phyloP scores from a whole-genome alignment of 2,329 filamentous ascomycete genomes.

The Fusarium sp. region DNA sequence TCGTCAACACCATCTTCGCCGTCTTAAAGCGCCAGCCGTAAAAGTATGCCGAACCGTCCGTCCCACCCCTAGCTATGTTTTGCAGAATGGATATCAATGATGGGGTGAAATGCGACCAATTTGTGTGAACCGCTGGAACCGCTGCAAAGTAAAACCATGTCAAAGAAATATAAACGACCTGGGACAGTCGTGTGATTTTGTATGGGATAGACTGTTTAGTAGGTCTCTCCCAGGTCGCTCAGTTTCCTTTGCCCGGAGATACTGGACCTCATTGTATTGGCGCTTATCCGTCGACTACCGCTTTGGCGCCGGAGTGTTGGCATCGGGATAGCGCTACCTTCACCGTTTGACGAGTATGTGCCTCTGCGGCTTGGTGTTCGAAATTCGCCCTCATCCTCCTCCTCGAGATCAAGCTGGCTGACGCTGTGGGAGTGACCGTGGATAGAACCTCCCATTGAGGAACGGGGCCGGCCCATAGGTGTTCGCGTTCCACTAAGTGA shows the following conservation, averaged over 20 bases:
- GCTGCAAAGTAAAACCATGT: conserved; percentile 43
- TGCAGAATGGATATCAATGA: conserved; percentile 43
- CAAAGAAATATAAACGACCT: conserved; percentile 36
- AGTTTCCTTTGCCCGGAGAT: conserved; percentile 57
- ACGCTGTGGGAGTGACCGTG: conserved; percentile 71
- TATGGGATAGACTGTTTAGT: conserved; percentile 52
- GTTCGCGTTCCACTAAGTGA: conserved; percentile 73
- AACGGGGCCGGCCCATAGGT: conserved; percentile 77
- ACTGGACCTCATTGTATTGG: conserved; percentile 53
- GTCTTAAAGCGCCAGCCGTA: conserved; percentile 48
- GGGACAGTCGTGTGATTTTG: conserved; percentile 19
- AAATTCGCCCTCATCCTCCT: conserved; percentile 58
- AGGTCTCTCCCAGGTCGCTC: conserved; percentile 68
- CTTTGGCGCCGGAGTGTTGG: conserved; percentile 61
- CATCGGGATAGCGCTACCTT: conserved; percentile 63
- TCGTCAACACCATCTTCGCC: conserved; percentile 50
- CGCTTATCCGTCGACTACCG: conserved; percentile 58
- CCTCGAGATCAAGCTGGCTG: conserved; percentile 65
- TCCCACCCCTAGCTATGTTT: conserved; percentile 38
- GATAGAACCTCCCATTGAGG: conserved; percentile 75
- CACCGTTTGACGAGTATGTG: conserved; percentile 65
- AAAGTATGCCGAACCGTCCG: conserved; percentile 43
- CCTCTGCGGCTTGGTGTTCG: conserved; percentile 69
- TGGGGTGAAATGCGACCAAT: conserved; percentile 42
- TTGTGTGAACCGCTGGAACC: conserved; percentile 40